These are phyloP conservation scores for Cyclocybe aegerita DNA, from an alignment of 768 basidiomycete genomes.

Conservation along the genomic window DNA sequence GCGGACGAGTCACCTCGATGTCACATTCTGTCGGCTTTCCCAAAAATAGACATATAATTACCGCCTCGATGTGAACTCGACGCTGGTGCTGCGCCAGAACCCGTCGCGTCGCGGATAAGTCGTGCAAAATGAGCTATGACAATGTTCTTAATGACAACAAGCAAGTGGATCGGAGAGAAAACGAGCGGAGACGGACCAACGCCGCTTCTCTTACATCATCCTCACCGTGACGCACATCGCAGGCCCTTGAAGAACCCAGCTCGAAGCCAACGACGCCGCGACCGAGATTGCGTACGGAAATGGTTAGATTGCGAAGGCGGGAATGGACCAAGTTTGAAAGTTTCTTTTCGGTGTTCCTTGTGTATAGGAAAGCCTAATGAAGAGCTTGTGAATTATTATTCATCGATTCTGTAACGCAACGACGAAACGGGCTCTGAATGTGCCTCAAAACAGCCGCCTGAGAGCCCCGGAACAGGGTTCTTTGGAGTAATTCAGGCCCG, in stretches of 20 bases:
- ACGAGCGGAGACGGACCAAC: not conserved
- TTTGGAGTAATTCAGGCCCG: constrained; percentile 21
- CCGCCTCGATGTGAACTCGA: too few relatives aligned
- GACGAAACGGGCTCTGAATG: constrained; percentile 11
- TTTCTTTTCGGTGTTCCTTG: constrained; percentile 9
- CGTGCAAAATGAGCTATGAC: too few relatives aligned
- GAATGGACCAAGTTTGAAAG: constrained; percentile 12
- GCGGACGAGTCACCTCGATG: too few relatives aligned
- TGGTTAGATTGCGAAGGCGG: constrained; percentile 27
- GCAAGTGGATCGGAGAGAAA: too few relatives aligned
- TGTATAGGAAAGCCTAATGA: constrained; percentile 17
- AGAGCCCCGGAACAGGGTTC: constrained; percentile 6
- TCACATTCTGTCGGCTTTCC: too few relatives aligned
- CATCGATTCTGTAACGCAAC: constrained; percentile 6
- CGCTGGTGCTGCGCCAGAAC: too few relatives aligned
- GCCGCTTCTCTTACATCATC: not conserved
- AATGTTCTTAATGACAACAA: too few relatives aligned
- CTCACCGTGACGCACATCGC: not conserved
- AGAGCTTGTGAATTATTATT: constrained; percentile 15
- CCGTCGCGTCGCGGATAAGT: too few relatives aligned
- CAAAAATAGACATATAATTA: too few relatives aligned
- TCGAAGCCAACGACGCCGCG: constrained; percentile 11
- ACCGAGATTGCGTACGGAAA: constrained; percentile 18
- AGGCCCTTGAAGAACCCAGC: constrained; percentile 8
- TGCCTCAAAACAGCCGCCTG: constrained; percentile 6